Evolutionary conservation across 2,329 filamentous ascomycete species (phyloP), one percentile per base, ranked within the genome.

Genomic region (Fusarium tjaetaba): DNA sequence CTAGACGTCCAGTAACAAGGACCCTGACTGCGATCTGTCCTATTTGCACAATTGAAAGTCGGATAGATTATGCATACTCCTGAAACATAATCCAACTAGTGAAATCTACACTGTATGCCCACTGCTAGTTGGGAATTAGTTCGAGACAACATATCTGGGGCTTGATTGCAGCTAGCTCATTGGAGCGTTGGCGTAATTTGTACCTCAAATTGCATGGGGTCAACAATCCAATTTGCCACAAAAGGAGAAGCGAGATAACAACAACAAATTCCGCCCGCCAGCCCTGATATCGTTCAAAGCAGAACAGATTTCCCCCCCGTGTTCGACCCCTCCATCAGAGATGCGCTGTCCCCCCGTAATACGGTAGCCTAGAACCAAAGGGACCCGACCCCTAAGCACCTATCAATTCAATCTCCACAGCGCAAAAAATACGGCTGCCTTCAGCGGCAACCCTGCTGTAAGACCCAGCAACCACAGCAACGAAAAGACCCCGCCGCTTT

Each of bases 241-340:
- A 63, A 64, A 64, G 62, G 62, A 65, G 62, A 55, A 65, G 62
- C 62, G 62, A 65, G 20, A 65, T 65, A 43, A 65, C 58, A 39
- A 52, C n/a, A 63, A 55, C 34, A 46, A 46, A n/a, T 26, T 36
- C 32, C 32, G 15, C 36, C 36, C 36, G 9, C 22, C 42, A 49
- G 41, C 55, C 41, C 43, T 36, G 55, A 34, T 48, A 48, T 55
- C 51, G 51, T 55, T 55, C 36, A 55, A 55, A 42, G 51, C 51
- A 42, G 51, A 55, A 55, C 20, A 41, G 20, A 24, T 10, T 14
- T 2, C 8, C 32, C n/a, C n/a, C 15, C 34, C 18, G 11, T 55
- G 24, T n/a, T 41, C 14, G 45, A 41, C 51, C 20, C 36, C 51
- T 48, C 20, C 24, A 55, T 55, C 34, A n/a, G 30, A 55, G 39